Evolutionary conservation across 139 green algal genomes (phyloP), one percentile per base, ranked within the genome.

Genomic region (Desmodesmus armatus): DNA sequence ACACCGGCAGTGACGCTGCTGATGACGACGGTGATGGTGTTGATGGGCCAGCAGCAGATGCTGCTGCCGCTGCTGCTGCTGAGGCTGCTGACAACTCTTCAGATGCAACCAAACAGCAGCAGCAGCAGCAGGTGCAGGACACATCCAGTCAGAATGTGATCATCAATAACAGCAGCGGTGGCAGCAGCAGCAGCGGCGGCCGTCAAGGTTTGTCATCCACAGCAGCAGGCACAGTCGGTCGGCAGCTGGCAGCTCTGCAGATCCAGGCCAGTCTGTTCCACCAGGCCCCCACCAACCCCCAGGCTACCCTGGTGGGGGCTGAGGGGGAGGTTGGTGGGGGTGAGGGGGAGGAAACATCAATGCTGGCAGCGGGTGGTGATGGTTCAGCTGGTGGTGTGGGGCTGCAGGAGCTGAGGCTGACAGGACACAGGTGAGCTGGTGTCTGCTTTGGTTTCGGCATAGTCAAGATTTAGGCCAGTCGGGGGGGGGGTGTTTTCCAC

Each of bases 201-300:
- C 41, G 25, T 55, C 39, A 21, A 35, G 6, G 63, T 39, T 15
- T 29, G 37, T 13, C 65, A 84, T 51, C 41, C 62, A 37, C 76
- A 5, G 29, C 55, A 29, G 55, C 76, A 53, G 55, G 71, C 7
- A 71, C 76, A 5, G 39, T 41, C 37, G 41, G 78, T n/a, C n/a
- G n/a, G n/a, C n/a, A n/a, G 62, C 21, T 84, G n/a, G 60, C 62
- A 58, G 78, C 62, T 27, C 39, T 84, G 15, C 35, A 75, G 31
- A n/a, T 84, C 17, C 62, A 33, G 3, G 33, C 62, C 19, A 27
- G 31, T n/a, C n/a, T n/a, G n/a, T n/a, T n/a, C 13, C 55, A 71
- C 37, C 55, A 82, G 27, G 53, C 78, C n/a, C n/a, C n/a, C n/a
- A n/a, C n/a, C n/a, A n/a, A n/a, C n/a, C n/a, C n/a, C n/a, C n/a